These are phyloP conservation scores for Euphorbia peplus DNA, from an alignment of 345 rosid genomes.

Conservation along the genomic window DNA sequence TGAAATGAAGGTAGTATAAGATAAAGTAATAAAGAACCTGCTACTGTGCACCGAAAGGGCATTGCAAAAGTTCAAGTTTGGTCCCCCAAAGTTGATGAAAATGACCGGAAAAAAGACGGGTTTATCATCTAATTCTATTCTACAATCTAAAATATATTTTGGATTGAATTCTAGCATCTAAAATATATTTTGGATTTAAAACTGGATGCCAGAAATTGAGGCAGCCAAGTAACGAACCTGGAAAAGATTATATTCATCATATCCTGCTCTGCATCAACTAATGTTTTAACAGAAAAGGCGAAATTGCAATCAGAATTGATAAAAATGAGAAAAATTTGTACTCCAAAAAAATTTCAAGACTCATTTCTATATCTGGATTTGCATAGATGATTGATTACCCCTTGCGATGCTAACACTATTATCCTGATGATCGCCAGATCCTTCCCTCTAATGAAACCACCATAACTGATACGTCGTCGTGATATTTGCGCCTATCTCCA, in stretches of 20 bases:
- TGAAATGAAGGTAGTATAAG: too few species aligned
- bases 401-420: conserved; percentile 25
- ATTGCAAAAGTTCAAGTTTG: background rate
- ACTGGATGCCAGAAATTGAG: conserved; percentile 5
- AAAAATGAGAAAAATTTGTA: conserved; percentile 6
- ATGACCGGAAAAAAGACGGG: background rate
- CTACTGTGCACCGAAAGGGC: background rate
- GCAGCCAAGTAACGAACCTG: background rate
- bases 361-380: conserved; percentile 31
- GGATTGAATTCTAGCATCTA: background rate
- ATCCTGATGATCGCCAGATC: conserved; percentile 95
- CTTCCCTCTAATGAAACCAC: conserved; percentile 97
- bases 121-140: background rate
- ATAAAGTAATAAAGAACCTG: background rate
- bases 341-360: conserved; percentile 21
- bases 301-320: conserved; percentile 10
- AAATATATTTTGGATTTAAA: background rate
- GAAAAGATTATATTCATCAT: background rate
- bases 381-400: conserved; percentile 38
- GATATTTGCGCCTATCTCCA: conserved; percentile 92
- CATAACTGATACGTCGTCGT: conserved; percentile 94
- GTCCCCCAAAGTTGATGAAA: background rate
- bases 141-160: background rate
- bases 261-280: background rate
- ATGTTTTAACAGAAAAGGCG: background rate